Evolutionary conservation across 441 rosid species (phyloP).

Genomic region (Bocquillonia castaneifolia): DNA sequence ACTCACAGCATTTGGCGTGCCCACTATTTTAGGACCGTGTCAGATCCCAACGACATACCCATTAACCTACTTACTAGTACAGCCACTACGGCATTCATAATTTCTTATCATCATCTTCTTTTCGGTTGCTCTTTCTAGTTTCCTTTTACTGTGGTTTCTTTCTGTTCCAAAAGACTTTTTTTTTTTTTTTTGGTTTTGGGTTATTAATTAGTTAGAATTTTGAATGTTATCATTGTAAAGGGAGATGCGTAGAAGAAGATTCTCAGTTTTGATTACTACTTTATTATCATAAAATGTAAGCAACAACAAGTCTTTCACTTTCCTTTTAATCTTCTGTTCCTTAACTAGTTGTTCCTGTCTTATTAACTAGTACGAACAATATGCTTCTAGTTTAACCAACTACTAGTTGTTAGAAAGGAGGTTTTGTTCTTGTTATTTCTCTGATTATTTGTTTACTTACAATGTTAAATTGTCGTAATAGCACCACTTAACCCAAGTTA

Average conservation of each 20-base stretch:
- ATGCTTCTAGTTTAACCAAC: too few species aligned
- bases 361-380: too few species aligned
- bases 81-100: too few species aligned
- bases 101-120: slow-evolving; percentile 17
- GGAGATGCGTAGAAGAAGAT: slow-evolving; percentile 30
- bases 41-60: slow-evolving; percentile 30
- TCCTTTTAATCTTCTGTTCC: neutral
- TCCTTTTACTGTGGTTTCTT: slow-evolving; percentile 1
- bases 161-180: neutral
- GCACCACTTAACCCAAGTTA: too few species aligned
- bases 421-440: too few species aligned
- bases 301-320: neutral
- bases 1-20: slow-evolving; percentile 27
- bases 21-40: slow-evolving; percentile 26
- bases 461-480: too few species aligned
- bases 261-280: slow-evolving; percentile 19
- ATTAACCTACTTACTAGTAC: too few species aligned
- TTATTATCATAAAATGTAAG: slow-evolving; percentile 35
- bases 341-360: neutral
- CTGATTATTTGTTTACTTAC: too few species aligned
- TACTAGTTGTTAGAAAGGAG: too few species aligned
- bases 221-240: neutral
- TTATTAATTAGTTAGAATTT: slow-evolving; percentile 4
- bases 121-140: slow-evolving; percentile 2
- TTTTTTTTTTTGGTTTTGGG: slow-evolving; percentile 1